Evolutionary conservation across 192 early-diverging fungal genomes (phyloP).

Genomic region (Umbelopsis sp.): DNA sequence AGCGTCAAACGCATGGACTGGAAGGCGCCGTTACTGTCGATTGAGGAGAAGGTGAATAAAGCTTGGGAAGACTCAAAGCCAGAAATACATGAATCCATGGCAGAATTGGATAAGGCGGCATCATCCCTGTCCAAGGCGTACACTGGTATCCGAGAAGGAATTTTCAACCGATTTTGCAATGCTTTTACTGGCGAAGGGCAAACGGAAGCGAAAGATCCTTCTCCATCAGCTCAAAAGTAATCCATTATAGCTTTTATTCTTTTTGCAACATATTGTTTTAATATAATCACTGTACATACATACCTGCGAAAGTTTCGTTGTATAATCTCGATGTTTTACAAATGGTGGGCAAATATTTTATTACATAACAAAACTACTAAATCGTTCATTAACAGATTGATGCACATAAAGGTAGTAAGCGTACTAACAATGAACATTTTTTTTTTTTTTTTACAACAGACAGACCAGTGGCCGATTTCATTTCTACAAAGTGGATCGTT

Average conservation of each 20-base stretch:
- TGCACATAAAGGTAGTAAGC: background rate
- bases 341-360: background rate
- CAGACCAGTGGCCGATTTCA: background rate
- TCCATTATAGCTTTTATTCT: background rate
- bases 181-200: background rate
- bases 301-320: too few relatives aligned
- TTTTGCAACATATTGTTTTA: background rate
- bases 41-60: slow-evolving; percentile 1
- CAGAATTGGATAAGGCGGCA: background rate
- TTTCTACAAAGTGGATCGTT: background rate
- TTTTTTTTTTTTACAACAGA: background rate
- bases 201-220: background rate
- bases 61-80: slow-evolving; percentile 1
- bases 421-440: background rate
- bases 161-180: background rate
- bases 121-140: background rate
- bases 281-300: too few relatives aligned
- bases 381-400: background rate
- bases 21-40: background rate
- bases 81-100: background rate
- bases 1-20: background rate
- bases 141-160: slow-evolving; percentile 3
- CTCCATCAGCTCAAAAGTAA: background rate
- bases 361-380: background rate
- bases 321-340: too few relatives aligned